phyloP scores from a whole-genome alignment of 768 basidiomycete genomes.

The Leccinum longicurvipes region DNA sequence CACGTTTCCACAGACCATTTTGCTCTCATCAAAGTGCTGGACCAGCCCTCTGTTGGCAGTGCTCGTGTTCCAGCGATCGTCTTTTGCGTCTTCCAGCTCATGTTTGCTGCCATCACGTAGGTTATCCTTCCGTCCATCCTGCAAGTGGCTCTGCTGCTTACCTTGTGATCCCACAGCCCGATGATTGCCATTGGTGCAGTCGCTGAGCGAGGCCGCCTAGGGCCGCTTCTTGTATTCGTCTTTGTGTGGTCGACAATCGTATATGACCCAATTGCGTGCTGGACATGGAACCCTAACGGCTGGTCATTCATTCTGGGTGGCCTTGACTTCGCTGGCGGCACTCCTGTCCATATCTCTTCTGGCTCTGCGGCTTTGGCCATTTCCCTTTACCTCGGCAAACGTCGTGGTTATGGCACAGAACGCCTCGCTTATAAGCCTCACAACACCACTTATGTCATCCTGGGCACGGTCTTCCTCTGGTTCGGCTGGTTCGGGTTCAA shows the following conservation, averaged over 20 bases:
- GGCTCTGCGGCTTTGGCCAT: conserved; percentile 90
- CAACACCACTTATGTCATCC: conserved; percentile 87
- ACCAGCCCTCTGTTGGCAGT: conserved; percentile 71
- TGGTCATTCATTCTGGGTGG: conserved; percentile 78
- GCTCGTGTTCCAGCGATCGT: conserved; percentile 66
- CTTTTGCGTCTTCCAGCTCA: conserved; percentile 83
- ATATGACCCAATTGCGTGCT: conserved; percentile 93
- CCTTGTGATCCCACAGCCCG: conserved; percentile 44
- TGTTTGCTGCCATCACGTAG: conserved; percentile 88
- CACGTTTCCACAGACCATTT: conserved; percentile 64
- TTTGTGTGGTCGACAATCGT: conserved; percentile 88
- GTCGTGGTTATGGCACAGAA: conserved; percentile 88
- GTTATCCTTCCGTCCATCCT: conserved; percentile 20
- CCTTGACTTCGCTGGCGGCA: conserved; percentile 93
- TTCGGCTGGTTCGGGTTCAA: conserved; percentile 97
- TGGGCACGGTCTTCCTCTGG: conserved; percentile 95
- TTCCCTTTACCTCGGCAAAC: conserved; percentile 86
- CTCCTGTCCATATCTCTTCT: conserved; percentile 94
- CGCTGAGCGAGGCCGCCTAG: conserved; percentile 83
- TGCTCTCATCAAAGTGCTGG: conserved; percentile 74
- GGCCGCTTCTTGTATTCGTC: conserved; percentile 85
- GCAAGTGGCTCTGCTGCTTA: background rate
- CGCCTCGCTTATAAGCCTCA: conserved; percentile 91
- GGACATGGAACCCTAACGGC: conserved; percentile 88
- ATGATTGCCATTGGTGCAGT: conserved; percentile 91